These are phyloP conservation scores for Suillus weaverae DNA, from an alignment of 768 basidiomycete species.

Conservation along the genomic window DNA sequence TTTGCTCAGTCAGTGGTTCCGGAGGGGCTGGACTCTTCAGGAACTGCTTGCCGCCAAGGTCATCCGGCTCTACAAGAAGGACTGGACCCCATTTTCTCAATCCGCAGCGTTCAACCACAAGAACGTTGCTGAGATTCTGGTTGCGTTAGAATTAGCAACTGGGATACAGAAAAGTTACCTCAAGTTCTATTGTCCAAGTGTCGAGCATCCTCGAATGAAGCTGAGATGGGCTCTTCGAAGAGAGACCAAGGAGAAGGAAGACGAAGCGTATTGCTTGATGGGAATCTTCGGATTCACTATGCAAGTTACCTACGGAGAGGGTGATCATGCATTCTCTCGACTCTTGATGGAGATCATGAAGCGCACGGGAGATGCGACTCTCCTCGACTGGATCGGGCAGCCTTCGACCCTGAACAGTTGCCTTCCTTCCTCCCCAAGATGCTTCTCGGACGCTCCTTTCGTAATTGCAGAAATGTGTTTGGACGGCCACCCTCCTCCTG, in stretches of 20 bases:
- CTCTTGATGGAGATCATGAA: conserved; percentile 14
- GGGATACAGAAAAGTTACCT: conserved; percentile 5
- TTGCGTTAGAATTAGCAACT: not conserved
- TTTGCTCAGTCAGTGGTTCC: conserved; percentile 24
- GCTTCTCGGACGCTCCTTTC: conserved; percentile 8
- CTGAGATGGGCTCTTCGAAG: conserved; percentile 11
- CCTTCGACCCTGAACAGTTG: conserved; percentile 4
- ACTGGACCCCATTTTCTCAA: conserved; percentile 19
- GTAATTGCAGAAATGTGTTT: not conserved
- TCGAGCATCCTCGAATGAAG: conserved; percentile 4
- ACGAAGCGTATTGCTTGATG: conserved; percentile 17
- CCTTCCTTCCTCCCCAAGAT: conserved; percentile 9
- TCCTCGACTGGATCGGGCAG: conserved; percentile 15
- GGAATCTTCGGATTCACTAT: conserved; percentile 15
- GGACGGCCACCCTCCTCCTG: not conserved
- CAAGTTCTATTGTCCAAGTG: conserved; percentile 4
- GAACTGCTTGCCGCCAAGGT: conserved; percentile 27
- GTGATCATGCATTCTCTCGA: conserved; percentile 14
- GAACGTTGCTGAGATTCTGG: not conserved
- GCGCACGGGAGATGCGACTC: conserved; percentile 10
- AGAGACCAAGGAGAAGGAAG: conserved; percentile 18
- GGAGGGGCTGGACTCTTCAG: conserved; percentile 25
- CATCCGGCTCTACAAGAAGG: conserved; percentile 26
- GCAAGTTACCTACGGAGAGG: conserved; percentile 19
- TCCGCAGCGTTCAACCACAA: conserved; percentile 4